phyloP scores from a whole-genome alignment of 169 alveolate genomes.

The Plasmodium coatneyi region DNA sequence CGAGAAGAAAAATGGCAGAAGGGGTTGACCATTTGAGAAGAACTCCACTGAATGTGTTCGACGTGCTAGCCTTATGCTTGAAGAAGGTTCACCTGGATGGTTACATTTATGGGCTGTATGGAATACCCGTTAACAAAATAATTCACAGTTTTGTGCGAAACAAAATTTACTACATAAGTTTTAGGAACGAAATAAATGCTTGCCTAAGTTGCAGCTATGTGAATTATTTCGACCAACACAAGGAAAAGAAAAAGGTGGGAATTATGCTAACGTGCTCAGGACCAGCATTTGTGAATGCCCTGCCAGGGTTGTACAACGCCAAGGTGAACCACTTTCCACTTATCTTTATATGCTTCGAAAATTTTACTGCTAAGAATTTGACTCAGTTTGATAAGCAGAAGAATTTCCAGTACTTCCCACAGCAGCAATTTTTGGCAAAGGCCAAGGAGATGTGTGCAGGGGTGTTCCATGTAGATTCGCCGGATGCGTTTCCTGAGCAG shows the following conservation, averaged over 20 bases:
- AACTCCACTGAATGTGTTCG: slow-evolving; percentile 17
- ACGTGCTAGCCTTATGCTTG: slow-evolving; percentile 40
- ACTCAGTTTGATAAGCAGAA: slow-evolving; percentile 29
- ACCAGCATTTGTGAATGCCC: slow-evolving; percentile 70
- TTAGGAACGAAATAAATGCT: slow-evolving; percentile 72
- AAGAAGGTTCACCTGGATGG: slow-evolving; percentile 35
- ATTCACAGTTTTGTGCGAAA: slow-evolving; percentile 39
- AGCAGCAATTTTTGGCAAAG: slow-evolving; percentile 24
- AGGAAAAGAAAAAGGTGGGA: slow-evolving; percentile 47
- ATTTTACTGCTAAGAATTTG: slow-evolving; percentile 20
- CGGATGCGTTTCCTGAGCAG: slow-evolving; percentile 10
- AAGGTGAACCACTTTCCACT: slow-evolving; percentile 55
- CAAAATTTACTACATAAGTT: slow-evolving; percentile 52
- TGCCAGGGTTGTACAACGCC: slow-evolving; percentile 62
- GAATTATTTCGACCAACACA: slow-evolving; percentile 26
- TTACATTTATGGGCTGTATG: slow-evolving; percentile 64
- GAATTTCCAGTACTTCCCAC: slow-evolving; percentile 71
- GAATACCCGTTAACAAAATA: slow-evolving; percentile 52
- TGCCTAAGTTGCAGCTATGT: slow-evolving; percentile 60
- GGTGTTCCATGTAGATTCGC: slow-evolving; percentile 35
- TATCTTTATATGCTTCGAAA: slow-evolving; percentile 51
- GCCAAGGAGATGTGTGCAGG: slow-evolving; percentile 51
- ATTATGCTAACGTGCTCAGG: slow-evolving; percentile 59
- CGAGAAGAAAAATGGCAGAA: slow-evolving; percentile 59
- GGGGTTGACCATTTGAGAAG: slow-evolving; percentile 16